Evolutionary conservation across 495 filamentous ascomycete genomes (phyloP).

Genomic region (Tuber aestivum): DNA sequence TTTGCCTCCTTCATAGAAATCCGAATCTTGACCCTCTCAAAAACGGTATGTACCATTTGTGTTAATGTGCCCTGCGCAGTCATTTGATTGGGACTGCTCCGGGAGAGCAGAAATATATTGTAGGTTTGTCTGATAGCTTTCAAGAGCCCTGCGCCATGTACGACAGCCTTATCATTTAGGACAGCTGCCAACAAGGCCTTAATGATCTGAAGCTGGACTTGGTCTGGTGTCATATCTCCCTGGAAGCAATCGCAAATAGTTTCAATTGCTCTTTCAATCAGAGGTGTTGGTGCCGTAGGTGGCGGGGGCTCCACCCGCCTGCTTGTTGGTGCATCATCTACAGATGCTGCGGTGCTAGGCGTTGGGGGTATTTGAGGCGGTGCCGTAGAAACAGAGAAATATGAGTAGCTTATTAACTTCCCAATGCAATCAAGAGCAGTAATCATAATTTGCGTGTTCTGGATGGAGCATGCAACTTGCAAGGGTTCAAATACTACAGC

Average conservation of each 20-base stretch:
- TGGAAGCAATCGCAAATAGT: conserved; percentile 99
- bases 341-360: conserved; percentile 1
- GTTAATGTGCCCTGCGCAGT: conserved; percentile 93
- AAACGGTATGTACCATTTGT: conserved; percentile 98
- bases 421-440: conserved; percentile 96
- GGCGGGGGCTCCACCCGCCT: conserved; percentile 51
- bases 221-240: conserved; percentile 80
- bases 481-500: conserved; percentile 87
- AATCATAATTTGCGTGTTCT: conserved; percentile 75
- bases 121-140: conserved; percentile 99
- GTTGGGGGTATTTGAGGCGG: conserved; percentile 37
- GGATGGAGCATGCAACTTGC: conserved; percentile 75
- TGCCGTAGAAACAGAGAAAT: conserved; percentile 72
- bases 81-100: conserved; percentile 86
- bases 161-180: conserved; percentile 94
- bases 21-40: conserved; percentile 84
- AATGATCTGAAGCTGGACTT: conserved; percentile 95
- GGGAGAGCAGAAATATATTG: conserved; percentile 94
- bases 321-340: conserved; percentile 41
- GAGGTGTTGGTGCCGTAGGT: conserved; percentile 49
- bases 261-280: conserved; percentile 97
- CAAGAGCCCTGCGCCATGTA: conserved; percentile 90
- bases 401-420: conserved; percentile 96
- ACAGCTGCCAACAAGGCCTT: conserved; percentile 94
- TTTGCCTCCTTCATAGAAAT: conserved; percentile 78